Percentiles rank a stretch among this genome's conserved stretches.
Evolutionary conservation across 352 stramenopile species (phyloP).

Genomic region (Stephanocyclus meneghinianus): DNA sequence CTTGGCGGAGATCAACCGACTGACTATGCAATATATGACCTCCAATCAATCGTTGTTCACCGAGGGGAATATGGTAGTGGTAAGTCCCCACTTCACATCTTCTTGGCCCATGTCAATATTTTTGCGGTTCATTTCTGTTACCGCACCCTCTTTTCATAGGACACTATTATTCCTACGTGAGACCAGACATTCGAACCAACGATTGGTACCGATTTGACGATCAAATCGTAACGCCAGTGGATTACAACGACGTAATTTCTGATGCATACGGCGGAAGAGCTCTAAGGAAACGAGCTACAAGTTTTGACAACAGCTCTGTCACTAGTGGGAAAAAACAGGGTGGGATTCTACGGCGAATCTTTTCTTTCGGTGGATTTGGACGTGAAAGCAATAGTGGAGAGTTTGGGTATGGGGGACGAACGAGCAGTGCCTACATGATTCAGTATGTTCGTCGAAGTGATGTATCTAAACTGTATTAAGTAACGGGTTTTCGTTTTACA

Average conservation of each 20-base stretch:
- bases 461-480: constrained; percentile 52
- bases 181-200: constrained; percentile 60
- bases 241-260: constrained; percentile 55
- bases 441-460: constrained; percentile 70
- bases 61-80: constrained; percentile 67
- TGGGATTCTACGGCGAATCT: constrained; percentile 33
- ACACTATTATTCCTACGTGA: constrained; percentile 80
- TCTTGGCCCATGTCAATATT: neutral
- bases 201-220: constrained; percentile 80
- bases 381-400: constrained; percentile 6
- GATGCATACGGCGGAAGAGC: constrained; percentile 60
- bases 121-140: neutral
- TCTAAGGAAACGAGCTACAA: constrained; percentile 15
- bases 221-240: constrained; percentile 57
- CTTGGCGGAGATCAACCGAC: constrained; percentile 20
- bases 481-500: no score
- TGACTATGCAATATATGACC: constrained; percentile 58
- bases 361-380: constrained; percentile 30
- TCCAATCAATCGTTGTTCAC: constrained; percentile 78
- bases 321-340: neutral
- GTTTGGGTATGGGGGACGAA: constrained; percentile 66
- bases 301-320: neutral
- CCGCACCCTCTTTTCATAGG: constrained; percentile 11
- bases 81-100: neutral
- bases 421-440: constrained; percentile 72